A percentile compares a stretch with the other conserved stretches of the same genome.
Evolutionary conservation across 2,329 filamentous ascomycete species (phyloP).

Genomic region (Beauveria bassiana): DNA sequence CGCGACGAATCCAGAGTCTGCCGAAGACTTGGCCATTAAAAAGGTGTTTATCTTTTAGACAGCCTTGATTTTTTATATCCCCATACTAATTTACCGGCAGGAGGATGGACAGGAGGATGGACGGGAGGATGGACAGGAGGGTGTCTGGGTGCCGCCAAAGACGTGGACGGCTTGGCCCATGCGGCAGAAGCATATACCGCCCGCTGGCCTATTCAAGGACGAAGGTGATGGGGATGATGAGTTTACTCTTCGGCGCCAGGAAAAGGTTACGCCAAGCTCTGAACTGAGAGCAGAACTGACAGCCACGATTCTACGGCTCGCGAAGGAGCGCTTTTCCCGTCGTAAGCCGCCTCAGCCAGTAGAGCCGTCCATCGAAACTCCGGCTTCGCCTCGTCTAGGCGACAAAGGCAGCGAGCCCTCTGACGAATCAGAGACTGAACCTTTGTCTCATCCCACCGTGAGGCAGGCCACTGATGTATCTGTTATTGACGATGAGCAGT

Average conservation of each 20-base stretch:
- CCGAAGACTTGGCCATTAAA: constrained; percentile 21
- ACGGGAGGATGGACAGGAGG: constrained; percentile 21
- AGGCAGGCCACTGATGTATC: neutral
- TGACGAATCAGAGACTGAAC: neutral
- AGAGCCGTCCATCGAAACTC: constrained; percentile 17
- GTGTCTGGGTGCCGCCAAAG: constrained; percentile 45
- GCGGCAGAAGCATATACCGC: constrained; percentile 52
- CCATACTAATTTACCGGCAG: constrained; percentile 14
- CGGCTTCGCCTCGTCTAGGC: neutral
- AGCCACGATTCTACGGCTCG: constrained; percentile 56
- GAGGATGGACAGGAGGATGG: constrained; percentile 21
- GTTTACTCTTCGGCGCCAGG: constrained; percentile 41
- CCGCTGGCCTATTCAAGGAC: constrained; percentile 41
- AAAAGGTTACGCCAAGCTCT: constrained; percentile 43
- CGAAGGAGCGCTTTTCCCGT: constrained; percentile 55
- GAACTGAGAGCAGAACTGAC: constrained; percentile 63
- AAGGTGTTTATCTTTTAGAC: constrained; percentile 18
- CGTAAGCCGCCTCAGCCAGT: constrained; percentile 13
- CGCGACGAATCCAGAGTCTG: constrained; percentile 20
- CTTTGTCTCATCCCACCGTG: neutral
- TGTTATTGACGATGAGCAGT: neutral
- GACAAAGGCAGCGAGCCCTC: constrained; percentile 2
- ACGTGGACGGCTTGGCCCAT: constrained; percentile 85
- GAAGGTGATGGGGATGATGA: constrained; percentile 38
- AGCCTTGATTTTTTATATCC: neutral